A percentile compares a stretch with the other conserved stretches of the same genome.
These are phyloP conservation scores for Panaeolus papilionaceus DNA, from an alignment of 768 basidiomycete genomes.

Conservation along the genomic window DNA sequence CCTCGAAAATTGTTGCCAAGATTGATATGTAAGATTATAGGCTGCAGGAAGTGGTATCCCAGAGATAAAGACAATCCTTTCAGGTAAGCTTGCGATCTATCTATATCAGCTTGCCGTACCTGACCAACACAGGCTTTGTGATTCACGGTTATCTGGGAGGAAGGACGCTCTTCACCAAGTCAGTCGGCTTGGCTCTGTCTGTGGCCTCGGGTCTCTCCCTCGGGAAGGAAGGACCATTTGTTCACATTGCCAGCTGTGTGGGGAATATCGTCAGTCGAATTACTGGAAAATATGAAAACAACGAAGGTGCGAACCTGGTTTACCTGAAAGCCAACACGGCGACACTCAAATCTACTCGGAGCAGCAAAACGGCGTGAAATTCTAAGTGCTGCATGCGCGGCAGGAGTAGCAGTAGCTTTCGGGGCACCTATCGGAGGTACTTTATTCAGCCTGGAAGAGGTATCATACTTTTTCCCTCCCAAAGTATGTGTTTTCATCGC, in stretches of 20 bases:
- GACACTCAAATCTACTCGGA: constrained; percentile 33
- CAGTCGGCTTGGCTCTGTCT: constrained; percentile 85
- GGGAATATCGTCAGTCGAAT: constrained; percentile 93
- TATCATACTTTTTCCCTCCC: constrained; percentile 95
- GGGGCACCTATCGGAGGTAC: constrained; percentile 97
- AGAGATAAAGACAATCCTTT: constrained; percentile 94
- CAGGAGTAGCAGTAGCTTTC: constrained; percentile 97
- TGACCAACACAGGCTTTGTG: constrained; percentile 72
- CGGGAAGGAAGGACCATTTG: constrained; percentile 75
- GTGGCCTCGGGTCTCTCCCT: constrained; percentile 93
- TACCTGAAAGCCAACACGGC: neutral
- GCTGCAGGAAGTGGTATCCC: constrained; percentile 97
- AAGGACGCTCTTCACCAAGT: constrained; percentile 88
- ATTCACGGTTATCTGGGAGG: constrained; percentile 97
- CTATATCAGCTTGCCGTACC: neutral
- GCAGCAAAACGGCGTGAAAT: constrained; percentile 96
- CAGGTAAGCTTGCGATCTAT: constrained; percentile 52
- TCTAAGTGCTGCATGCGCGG: constrained; percentile 94
- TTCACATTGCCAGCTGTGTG: constrained; percentile 91
- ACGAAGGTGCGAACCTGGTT: constrained; percentile 65
- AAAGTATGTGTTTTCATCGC: constrained; percentile 55
- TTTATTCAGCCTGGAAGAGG: constrained; percentile 93
- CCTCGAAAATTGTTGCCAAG: neutral
- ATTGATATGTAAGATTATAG: constrained; percentile 39
- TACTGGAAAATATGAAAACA: constrained; percentile 90